phyloP scores from a whole-genome alignment of 352 stramenopile species.

The Phytophthora vignae region DNA sequence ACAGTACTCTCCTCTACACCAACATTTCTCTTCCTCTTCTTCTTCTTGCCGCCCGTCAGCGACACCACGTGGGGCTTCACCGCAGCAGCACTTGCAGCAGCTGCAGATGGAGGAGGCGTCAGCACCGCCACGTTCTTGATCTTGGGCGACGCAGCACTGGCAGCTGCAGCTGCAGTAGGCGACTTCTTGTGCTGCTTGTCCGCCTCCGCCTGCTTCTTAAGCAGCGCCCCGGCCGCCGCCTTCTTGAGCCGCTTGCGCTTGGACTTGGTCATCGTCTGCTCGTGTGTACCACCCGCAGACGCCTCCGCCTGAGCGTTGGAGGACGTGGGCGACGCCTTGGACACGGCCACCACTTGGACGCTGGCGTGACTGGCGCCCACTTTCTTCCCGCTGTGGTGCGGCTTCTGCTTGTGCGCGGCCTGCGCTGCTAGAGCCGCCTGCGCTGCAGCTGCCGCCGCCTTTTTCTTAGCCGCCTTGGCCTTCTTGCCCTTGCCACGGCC shows the following conservation, averaged over 20 bases:
- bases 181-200: conserved; percentile 18
- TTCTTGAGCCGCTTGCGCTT: conserved; percentile 40
- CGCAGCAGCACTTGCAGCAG: not conserved
- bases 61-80: conserved; percentile 31
- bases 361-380: conserved; percentile 10
- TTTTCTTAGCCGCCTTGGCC: conserved; percentile 31
- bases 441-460: conserved; percentile 8
- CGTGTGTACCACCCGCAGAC: not conserved
- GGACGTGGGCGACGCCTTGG: not conserved
- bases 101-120: not conserved
- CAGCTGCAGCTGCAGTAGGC: not conserved
- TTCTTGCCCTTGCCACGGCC: conserved; percentile 46
- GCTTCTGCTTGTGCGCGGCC: conserved; percentile 13
- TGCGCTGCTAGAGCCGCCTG: not conserved
- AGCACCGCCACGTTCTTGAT: conserved; percentile 14
- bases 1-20: not conserved
- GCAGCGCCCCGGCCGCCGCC: not conserved
- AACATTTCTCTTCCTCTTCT: conserved; percentile 26
- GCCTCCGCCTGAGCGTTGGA: not conserved
- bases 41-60: conserved; percentile 36
- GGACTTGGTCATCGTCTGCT: conserved; percentile 35
- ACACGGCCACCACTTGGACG: conserved; percentile 19
- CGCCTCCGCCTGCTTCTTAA: conserved; percentile 23
- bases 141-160: conserved; percentile 6
- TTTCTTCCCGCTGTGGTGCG: conserved; percentile 27